Evolutionary conservation across 441 rosid genomes (phyloP), one percentile per base, ranked within the genome.

Genomic region (Mallotus japonicus): DNA sequence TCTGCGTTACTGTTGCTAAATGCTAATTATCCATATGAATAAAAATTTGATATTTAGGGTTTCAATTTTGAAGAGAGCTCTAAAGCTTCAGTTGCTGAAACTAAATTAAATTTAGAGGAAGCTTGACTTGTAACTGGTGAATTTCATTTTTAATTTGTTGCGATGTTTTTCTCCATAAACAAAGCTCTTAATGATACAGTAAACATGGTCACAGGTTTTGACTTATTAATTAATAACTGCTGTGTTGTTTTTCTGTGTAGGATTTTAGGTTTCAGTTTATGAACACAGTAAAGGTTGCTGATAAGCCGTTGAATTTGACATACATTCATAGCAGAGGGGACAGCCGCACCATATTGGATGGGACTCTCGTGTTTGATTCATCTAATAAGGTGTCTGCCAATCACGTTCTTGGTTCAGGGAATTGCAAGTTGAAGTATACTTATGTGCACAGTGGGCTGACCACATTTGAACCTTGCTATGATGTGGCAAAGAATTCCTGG

Each of bases 221-320:
- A 37, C 47, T 22, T 32, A 37, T 6, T 58, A 24, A 53, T 22
- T 32, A 37, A 8, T 58, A 24, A 53, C 57, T 71, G 24, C 34
- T 63, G 5, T 53, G 60, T 40, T 51, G 10, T 22, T 69, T 61
- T 12, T 34, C 40, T 72, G 71, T 68, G 76, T 86, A 95, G 99
- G 98, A 95, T 81, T 85, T 90, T 69, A 86, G 91, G 81, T 95
- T 95, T 83, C 99, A 91, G 92, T 95, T 95, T 75, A 95, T 95
- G 98, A 95, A 89, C 86, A 82, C 86, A 0, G 82, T 90, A 19
- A 88, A 71, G 75, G 76, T 92, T 71, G 95, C 76, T 10, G 91
- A 95, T 76, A 95, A 92, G 81, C 93, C 92, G 10, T 84, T 95
- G 91, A 90, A 90, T 71, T 69, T 95, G 77, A 93, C 97, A 49